Evolutionary conservation across 768 basidiomycete species (phyloP).

Genomic region (Podaxis pistillaris): DNA sequence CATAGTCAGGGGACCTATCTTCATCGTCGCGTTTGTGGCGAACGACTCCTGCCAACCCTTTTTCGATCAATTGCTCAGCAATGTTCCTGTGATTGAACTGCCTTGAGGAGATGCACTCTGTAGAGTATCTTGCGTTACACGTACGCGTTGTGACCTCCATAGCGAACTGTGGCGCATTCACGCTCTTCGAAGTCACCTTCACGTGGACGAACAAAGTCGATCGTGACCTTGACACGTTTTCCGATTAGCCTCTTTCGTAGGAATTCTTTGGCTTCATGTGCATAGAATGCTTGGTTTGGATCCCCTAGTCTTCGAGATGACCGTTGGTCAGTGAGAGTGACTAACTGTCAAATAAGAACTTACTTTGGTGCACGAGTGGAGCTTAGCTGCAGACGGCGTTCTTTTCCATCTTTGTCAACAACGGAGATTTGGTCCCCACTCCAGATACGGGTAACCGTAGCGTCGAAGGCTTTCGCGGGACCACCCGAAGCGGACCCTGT

Average conservation of each 20-base stretch:
- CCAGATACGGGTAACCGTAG: constrained; percentile 84
- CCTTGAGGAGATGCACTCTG: neutral
- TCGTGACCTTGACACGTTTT: constrained; percentile 74
- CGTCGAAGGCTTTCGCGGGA: constrained; percentile 64
- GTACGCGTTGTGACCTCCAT: constrained; percentile 77
- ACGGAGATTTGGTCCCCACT: constrained; percentile 89
- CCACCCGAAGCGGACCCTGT: constrained; percentile 46
- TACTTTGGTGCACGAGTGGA: constrained; percentile 86
- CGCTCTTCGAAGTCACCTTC: constrained; percentile 95
- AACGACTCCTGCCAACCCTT: constrained; percentile 85
- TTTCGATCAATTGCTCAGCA: constrained; percentile 91
- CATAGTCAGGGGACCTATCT: constrained; percentile 92
- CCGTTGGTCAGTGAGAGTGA: neutral
- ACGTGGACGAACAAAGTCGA: constrained; percentile 88
- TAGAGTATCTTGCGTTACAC: constrained; percentile 25
- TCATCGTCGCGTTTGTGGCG: constrained; percentile 95
- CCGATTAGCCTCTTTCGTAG: constrained; percentile 91
- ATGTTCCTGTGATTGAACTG: constrained; percentile 60
- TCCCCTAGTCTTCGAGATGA: constrained; percentile 63
- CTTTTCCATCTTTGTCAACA: constrained; percentile 71
- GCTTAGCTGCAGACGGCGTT: constrained; percentile 83
- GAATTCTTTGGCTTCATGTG: constrained; percentile 92
- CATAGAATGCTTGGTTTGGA: constrained; percentile 82
- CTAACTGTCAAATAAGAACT: constrained; percentile 9
- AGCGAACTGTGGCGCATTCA: constrained; percentile 87